phyloP scores from a whole-genome alignment of 2,329 filamentous ascomycete genomes.

The Endoconidiophora laricicola region DNA sequence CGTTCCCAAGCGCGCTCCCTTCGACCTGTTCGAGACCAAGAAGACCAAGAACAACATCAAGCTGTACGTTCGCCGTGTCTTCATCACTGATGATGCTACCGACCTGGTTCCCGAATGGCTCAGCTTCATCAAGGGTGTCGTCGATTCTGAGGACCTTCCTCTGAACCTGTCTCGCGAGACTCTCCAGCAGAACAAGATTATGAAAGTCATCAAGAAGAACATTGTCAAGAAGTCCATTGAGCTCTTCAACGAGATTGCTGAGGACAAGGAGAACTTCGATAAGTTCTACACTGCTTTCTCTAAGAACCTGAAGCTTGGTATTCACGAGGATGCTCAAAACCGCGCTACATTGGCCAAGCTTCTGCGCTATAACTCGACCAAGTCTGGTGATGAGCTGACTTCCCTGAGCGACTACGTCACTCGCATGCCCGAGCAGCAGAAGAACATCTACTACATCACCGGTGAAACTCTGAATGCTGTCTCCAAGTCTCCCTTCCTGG shows the following conservation, averaged over 20 bases:
- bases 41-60: slow-evolving; percentile 99
- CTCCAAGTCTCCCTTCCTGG: slow-evolving; percentile 94
- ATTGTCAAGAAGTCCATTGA: slow-evolving; percentile 99
- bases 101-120: slow-evolving; percentile 99
- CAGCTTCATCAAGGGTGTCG: slow-evolving; percentile 98
- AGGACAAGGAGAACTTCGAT: slow-evolving; percentile 99
- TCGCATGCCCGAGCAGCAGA: slow-evolving; percentile 99
- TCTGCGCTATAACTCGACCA: slow-evolving; percentile 96
- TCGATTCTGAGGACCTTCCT: slow-evolving; percentile 98
- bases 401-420: slow-evolving; percentile 96
- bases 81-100: slow-evolving; percentile 99
- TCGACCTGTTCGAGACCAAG: slow-evolving; percentile 99
- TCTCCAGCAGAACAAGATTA: slow-evolving; percentile 99
- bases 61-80: slow-evolving; percentile 98
- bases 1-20: slow-evolving; percentile 97
- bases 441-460: slow-evolving; percentile 99
- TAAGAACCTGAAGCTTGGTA: slow-evolving; percentile 99
- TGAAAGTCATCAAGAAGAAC: slow-evolving; percentile 99
- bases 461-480: slow-evolving; percentile 99
- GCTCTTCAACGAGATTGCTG: slow-evolving; percentile 96
- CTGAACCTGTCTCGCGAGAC: slow-evolving; percentile 99
- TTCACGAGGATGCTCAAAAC: slow-evolving; percentile 99
- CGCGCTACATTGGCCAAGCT: slow-evolving; percentile 86
- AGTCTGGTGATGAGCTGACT: slow-evolving; percentile 89
- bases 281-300: slow-evolving; percentile 99